phyloP scores from a whole-genome alignment of 768 basidiomycete species.

The Leccinum disarticulatum region DNA sequence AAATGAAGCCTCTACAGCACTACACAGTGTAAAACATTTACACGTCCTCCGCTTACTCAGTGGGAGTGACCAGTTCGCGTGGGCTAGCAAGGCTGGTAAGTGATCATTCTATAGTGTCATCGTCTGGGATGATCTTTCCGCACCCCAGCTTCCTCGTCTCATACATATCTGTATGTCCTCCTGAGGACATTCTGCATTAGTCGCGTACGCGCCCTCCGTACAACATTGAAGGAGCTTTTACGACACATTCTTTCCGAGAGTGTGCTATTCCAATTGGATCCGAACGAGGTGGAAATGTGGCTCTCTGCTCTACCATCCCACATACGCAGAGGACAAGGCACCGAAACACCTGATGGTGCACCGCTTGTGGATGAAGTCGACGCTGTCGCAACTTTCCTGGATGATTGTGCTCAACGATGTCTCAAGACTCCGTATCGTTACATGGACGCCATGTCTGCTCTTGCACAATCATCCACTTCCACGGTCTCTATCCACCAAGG shows the following conservation, averaged over 20 bases:
- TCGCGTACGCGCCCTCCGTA: constrained; percentile 50
- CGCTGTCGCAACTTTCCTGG: constrained; percentile 66
- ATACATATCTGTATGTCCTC: constrained; percentile 72
- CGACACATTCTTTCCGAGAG: constrained; percentile 65
- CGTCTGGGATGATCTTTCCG: constrained; percentile 1
- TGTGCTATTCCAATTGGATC: constrained; percentile 78
- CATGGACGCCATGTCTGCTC: constrained; percentile 62
- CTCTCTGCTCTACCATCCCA: constrained; percentile 57
- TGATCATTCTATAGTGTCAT: constrained; percentile 2
- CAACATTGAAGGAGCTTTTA: constrained; percentile 54
- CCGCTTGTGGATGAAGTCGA: constrained; percentile 55
- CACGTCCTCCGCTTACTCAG: constrained; percentile 76
- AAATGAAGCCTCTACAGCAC: constrained; percentile 16
- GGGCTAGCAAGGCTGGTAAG: constrained; percentile 73
- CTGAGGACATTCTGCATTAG: constrained; percentile 60
- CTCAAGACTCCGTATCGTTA: constrained; percentile 84
- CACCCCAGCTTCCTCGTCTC: constrained; percentile 43
- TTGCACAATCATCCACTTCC: constrained; percentile 24
- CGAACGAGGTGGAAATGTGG: constrained; percentile 73
- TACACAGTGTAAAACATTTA: constrained; percentile 66
- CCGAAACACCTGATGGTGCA: constrained; percentile 51
- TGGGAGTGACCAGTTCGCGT: constrained; percentile 76
- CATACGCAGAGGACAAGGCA: constrained; percentile 31
- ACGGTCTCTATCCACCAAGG: constrained; percentile 10
- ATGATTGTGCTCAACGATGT: constrained; percentile 83